Evolutionary conservation across 176 grass and related monocot species (phyloP).

Genomic region (Microstegium vimineum): DNA sequence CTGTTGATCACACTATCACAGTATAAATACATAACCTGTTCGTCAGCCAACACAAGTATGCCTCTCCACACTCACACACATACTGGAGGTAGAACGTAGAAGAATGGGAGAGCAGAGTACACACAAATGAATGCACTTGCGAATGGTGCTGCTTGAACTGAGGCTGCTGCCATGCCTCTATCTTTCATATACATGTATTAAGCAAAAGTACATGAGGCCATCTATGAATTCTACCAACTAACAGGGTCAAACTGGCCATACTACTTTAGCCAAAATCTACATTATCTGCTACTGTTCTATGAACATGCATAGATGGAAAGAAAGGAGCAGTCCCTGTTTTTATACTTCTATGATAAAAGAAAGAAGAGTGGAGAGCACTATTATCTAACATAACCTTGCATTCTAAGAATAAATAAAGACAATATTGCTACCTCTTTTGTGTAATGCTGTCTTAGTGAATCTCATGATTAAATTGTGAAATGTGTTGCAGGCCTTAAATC

Average conservation of each 20-base stretch:
- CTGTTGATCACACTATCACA: slow-evolving; percentile 3
- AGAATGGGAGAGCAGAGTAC: no score
- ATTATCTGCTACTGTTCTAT: background rate
- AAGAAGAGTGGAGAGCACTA: background rate
- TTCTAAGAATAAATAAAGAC: background rate
- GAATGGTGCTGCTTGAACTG: no score
- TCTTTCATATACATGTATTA: background rate
- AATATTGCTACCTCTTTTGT: background rate
- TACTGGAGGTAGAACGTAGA: no score
- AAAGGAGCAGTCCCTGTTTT: background rate
- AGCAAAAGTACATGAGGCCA: background rate
- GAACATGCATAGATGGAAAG: background rate
- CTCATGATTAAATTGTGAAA: slow-evolving; percentile 4
- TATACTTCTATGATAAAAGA: background rate
- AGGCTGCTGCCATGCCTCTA: no score
- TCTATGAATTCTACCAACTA: background rate
- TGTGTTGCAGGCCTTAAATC: slow-evolving; percentile 38
- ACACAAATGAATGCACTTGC: no score
- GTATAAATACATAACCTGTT: background rate
- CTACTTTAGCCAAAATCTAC: background rate
- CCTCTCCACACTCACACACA: no score
- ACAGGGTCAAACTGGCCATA: background rate
- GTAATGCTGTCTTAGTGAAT: background rate
- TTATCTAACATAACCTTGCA: background rate
- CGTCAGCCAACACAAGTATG: background rate